Base-by-base conservation (phyloP, 306 rosid genomes). In the Sphenostylis stenocarpa region DNA sequence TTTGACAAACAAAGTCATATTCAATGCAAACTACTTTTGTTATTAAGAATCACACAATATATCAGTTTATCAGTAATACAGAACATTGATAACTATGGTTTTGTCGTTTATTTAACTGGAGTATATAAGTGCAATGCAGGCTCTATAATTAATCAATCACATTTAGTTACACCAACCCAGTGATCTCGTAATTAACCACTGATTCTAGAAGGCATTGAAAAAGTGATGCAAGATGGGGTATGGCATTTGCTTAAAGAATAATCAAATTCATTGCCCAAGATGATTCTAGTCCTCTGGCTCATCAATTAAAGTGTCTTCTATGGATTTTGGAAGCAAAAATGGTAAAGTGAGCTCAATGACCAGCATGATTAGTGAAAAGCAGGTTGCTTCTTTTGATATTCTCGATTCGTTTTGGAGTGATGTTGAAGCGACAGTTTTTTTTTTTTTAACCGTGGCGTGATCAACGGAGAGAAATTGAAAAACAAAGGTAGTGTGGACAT, bases 391-490 rank as follows among this genome's bases (percentile, higher is more conserved):
- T 85, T 77, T 67, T 19, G 24, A 51, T 52, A 28, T 31, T 78
- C 51, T 85, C 45, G 62, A 43, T 49, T 36, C 12, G 47, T 23
- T 63, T 72, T 77, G 49, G 31, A 20, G 84, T 71, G 78, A 72
- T 62, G 67, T 72, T 61, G 81, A 86, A 84, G 86, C 78, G 58
- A 36, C 71, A 29, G 2, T 64, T 23, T 15, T 14, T 15, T 64
- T 23, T 15, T 14, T 15, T 36, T 58, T 70, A 6, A 21, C 4
- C 3, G 14, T 68, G 81, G 86, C 87, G 85, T 70, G 61, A 85
- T 85, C 48, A 65, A 69, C 77, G 89, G 60, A 48, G 33, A 66
- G 56, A 28, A 39, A 17, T 55, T 78, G 57, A 79, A 77, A 73
- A 73, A 28, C 41, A 64, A 17, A 74, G n/a, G 12, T 19, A 73